A percentile compares a stretch with the other conserved stretches of the same genome.
Evolutionary conservation across 108 stramenopile genomes (phyloP).

Genomic region (Cylindrotheca closterium): DNA sequence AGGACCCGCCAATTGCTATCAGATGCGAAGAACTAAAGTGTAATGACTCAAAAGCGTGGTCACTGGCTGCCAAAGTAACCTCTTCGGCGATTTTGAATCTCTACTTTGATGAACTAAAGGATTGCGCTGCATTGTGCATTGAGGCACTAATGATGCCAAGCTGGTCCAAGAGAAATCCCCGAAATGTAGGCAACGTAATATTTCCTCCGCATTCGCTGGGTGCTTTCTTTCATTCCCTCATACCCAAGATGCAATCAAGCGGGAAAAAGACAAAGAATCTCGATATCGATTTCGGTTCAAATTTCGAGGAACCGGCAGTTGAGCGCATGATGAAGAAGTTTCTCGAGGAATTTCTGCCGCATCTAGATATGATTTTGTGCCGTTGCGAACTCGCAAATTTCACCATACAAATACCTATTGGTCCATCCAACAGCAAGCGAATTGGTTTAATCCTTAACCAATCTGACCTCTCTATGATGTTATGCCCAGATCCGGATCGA

Average conservation of each 20-base stretch:
- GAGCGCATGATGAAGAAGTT: conserved; percentile 12
- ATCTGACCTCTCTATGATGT: conserved; percentile 18
- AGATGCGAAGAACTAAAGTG: conserved; percentile 32
- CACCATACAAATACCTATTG: conserved; percentile 20
- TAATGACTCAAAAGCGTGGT: conserved; percentile 31
- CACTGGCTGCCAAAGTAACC: conserved; percentile 43
- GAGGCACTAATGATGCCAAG: conserved; percentile 45
- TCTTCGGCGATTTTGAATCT: conserved; percentile 41
- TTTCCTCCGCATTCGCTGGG: conserved; percentile 27
- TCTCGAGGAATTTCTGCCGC: conserved; percentile 14
- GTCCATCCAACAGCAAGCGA: conserved; percentile 2
- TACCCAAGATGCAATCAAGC: neutral
- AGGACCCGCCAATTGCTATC: conserved; percentile 18
- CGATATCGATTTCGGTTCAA: neutral
- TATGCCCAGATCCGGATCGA: conserved; percentile 20
- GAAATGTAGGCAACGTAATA: conserved; percentile 1
- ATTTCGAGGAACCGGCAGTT: conserved; percentile 22
- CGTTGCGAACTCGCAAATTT: conserved; percentile 30
- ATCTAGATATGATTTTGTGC: conserved; percentile 31
- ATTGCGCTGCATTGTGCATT: conserved; percentile 27
- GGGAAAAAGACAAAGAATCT: neutral
- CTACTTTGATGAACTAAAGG: conserved; percentile 38
- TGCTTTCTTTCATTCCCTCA: conserved; percentile 18
- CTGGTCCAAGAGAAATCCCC: conserved; percentile 18
- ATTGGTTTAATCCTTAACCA: conserved; percentile 20